phyloP scores from a whole-genome alignment of 2,329 filamentous ascomycete species.

The Phialophora expanda region DNA sequence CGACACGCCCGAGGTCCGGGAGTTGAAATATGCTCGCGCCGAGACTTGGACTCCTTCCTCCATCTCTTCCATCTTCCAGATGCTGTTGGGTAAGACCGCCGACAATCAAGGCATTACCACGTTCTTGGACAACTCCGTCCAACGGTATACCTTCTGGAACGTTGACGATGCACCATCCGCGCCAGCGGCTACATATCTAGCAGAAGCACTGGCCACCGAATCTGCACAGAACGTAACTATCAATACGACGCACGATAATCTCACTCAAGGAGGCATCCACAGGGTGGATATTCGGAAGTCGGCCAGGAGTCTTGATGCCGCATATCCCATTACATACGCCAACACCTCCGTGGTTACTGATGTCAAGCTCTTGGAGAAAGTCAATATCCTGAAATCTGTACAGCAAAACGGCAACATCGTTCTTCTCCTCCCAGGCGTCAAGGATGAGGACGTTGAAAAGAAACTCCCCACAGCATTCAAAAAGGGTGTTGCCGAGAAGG shows the following conservation, averaged over 20 bases:
- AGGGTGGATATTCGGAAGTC: conserved; percentile 86
- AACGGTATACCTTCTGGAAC: conserved; percentile 96
- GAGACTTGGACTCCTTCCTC: conserved; percentile 65
- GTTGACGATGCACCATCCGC: conserved; percentile 73
- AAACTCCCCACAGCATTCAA: conserved; percentile 72
- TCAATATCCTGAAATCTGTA: conserved; percentile 73
- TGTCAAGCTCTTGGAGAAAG: conserved; percentile 76
- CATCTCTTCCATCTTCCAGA: conserved; percentile 53
- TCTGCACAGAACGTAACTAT: conserved; percentile 66
- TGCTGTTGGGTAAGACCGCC: conserved; percentile 51
- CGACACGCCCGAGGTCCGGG: conserved; percentile 68
- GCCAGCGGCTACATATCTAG: conserved; percentile 66
- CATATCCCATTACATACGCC: conserved; percentile 79
- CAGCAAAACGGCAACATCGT: conserved; percentile 75
- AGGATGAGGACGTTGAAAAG: conserved; percentile 89
- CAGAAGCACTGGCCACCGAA: conserved; percentile 65
- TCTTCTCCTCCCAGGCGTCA: conserved; percentile 76
- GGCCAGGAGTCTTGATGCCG: conserved; percentile 79
- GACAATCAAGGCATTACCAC: conserved; percentile 53
- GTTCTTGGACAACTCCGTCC: conserved; percentile 60
- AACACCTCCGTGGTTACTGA: conserved; percentile 80
- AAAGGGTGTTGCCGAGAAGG: conserved; percentile 72
- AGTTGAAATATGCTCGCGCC: conserved; percentile 87
- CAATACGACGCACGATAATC: conserved; percentile 65
- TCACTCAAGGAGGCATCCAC: conserved; percentile 74